These are phyloP conservation scores for Heterobasidion parviporum DNA, from an alignment of 1,284 basidiomycete genomes.

Conservation along the genomic window DNA sequence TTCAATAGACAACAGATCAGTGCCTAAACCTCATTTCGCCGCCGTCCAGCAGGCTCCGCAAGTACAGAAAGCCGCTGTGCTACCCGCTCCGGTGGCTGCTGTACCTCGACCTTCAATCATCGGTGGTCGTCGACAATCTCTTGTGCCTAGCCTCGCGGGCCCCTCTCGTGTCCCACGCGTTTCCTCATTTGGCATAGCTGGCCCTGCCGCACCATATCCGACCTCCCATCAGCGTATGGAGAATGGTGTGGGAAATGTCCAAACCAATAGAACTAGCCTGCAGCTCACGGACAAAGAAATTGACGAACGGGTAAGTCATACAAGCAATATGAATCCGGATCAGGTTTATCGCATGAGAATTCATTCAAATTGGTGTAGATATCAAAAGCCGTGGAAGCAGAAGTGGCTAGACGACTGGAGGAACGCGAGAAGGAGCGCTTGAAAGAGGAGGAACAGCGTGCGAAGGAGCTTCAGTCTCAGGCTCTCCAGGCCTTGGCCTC, in stretches of 20 bases:
- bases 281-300: conserved; percentile 58
- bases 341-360: conserved; percentile 2
- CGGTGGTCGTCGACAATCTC: conserved; percentile 3
- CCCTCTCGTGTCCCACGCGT: conserved; percentile 25
- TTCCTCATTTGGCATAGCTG: conserved; percentile 13
- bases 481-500: conserved; percentile 6
- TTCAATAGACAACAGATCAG: conserved; percentile 43
- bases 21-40: conserved; percentile 52
- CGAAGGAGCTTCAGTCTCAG: conserved; percentile 14
- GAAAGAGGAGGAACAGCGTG: conserved; percentile 19
- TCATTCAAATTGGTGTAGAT: conserved; percentile 33
- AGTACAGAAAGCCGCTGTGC: conserved; percentile 29
- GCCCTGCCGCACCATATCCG: conserved; percentile 10
- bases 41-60: conserved; percentile 41
- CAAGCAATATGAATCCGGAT: not conserved
- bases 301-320: conserved; percentile 48
- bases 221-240: conserved; percentile 7
- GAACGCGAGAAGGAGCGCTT: conserved; percentile 54
- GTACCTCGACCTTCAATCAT: conserved; percentile 13
- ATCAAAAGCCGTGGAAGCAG: conserved; percentile 59
- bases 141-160: conserved; percentile 6
- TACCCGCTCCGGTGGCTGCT: conserved; percentile 9
- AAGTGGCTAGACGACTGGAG: conserved; percentile 59
- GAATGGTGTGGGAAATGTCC: conserved; percentile 8
- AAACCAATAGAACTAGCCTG: conserved; percentile 4